Evolutionary conservation across 805 yeast genomes (phyloP), one percentile per base, ranked within the genome.

Genomic region (Huiozyma sinensis): DNA sequence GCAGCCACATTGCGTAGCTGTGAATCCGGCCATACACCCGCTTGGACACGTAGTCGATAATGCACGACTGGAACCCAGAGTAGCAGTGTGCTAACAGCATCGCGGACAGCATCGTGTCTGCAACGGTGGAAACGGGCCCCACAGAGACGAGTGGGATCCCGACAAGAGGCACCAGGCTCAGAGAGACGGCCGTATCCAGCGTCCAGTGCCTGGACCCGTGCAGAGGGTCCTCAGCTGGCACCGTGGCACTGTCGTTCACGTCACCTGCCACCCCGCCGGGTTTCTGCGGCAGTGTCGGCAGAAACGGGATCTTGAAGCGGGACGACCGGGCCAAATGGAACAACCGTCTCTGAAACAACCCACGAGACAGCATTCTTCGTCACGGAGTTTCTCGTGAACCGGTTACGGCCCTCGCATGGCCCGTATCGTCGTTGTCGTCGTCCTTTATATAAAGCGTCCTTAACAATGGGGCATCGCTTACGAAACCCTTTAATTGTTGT

Each of bases 161-260:
- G 29, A 79, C 70, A 48, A 89, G 67, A 29, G 97, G 97, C 28
- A 86, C 73, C 62, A 89, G 68, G 7, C 80, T 76, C 12, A 80
- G 63, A 5, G 92, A 71, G 28, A 86, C 65, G 6, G 76, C 55
- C 54, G 85, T 76, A 70, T 90, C 97, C 55, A 81, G 81, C 5
- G 83, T 69, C 97, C 97, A 90, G 69, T 89, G 97, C 63, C 77
- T 75, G 24, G 94, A 83, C 40, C 97, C 96, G 56, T 86, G 88
- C 43, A 70, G 59, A 50, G 70, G 75, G 58, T 75, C 70, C 6
- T 79, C 63, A 34, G 70, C 64, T 36, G 96, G 96, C 10, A 76
- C 67, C 33, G 70, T 66, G 55, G 73, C 82, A 10, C 97, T 88
- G 49, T 89, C 97, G 65, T 90, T 90, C 39, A 87, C 95, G 6